Evolutionary conservation across 2,329 filamentous ascomycete species (phyloP).

Genomic region (Neofusicoccum umdonicola): DNA sequence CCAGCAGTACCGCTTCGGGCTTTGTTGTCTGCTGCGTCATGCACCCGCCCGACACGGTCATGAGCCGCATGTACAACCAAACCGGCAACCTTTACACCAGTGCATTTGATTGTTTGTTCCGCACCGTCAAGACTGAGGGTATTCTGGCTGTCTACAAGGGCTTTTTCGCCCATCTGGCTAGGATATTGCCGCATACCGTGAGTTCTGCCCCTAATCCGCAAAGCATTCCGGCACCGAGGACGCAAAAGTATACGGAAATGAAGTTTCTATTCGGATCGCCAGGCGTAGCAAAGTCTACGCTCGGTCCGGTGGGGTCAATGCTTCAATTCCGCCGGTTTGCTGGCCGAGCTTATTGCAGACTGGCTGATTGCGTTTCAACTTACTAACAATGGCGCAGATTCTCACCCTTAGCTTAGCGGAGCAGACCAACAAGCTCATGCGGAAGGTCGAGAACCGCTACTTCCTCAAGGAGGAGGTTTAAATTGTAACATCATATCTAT

Average conservation of each 20-base stretch:
- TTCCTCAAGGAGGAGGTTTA: constrained; percentile 48
- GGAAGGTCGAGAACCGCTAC: constrained; percentile 67
- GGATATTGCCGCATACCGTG: constrained; percentile 89
- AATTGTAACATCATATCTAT: constrained; percentile 38
- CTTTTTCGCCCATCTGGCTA: constrained; percentile 88
- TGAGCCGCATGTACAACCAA: constrained; percentile 99
- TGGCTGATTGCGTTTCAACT: background rate
- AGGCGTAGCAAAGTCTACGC: background rate
- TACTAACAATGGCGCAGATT: constrained; percentile 51
- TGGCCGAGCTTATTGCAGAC: too few species aligned
- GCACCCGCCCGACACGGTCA: constrained; percentile 98
- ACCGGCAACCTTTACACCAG: constrained; percentile 95
- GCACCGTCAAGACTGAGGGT: constrained; percentile 90
- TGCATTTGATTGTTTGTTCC: constrained; percentile 85
- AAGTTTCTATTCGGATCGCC: background rate
- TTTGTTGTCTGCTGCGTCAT: constrained; percentile 97
- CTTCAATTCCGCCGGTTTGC: background rate
- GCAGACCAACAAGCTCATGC: constrained; percentile 92
- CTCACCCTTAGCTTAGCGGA: constrained; percentile 90
- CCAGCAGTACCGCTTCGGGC: constrained; percentile 84
- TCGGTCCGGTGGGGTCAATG: background rate
- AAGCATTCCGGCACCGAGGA: background rate
- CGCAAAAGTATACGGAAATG: background rate
- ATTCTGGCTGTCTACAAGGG: constrained; percentile 95
- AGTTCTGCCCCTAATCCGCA: constrained; percentile 23